A percentile compares a stretch with the other conserved stretches of the same genome.
phyloP scores from a whole-genome alignment of 2,329 filamentous ascomycete genomes.

The Fusarium napiforme region DNA sequence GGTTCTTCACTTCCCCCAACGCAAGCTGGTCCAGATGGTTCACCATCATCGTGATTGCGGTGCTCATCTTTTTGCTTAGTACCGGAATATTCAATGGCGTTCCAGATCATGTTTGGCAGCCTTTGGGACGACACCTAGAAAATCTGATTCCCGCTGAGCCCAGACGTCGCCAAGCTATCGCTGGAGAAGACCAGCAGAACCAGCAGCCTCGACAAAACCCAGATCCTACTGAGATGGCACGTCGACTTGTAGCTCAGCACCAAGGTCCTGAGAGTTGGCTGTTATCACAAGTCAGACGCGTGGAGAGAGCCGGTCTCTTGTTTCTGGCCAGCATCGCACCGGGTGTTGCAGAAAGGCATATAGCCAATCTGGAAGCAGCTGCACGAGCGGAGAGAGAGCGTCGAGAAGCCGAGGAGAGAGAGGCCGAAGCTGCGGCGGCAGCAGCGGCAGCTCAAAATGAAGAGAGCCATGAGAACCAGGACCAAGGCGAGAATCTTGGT shows the following conservation, averaged over 20 bases:
- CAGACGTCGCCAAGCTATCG: conserved; percentile 41
- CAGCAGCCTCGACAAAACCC: conserved; percentile 47
- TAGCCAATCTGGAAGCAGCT: conserved; percentile 66
- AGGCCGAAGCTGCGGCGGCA: conserved; percentile 47
- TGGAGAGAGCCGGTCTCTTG: conserved; percentile 69
- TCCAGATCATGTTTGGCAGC: conserved; percentile 65
- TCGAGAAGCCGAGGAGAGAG: conserved; percentile 53
- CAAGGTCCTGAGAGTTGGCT: conserved; percentile 49
- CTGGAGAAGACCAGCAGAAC: conserved; percentile 25
- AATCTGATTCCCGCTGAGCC: conserved; percentile 65
- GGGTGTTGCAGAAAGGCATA: conserved; percentile 73
- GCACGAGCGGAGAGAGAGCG: conserved; percentile 58
- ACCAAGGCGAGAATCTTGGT: conserved; percentile 9
- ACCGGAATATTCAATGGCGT: conserved; percentile 68
- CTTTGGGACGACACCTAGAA: conserved; percentile 68
- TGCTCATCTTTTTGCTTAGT: conserved; percentile 68
- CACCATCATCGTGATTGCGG: conserved; percentile 63
- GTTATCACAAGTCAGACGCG: conserved; percentile 57
- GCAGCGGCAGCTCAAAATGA: conserved; percentile 40
- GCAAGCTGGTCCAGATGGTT: conserved; percentile 70
- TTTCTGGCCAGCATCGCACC: conserved; percentile 75
- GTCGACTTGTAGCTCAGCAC: conserved; percentile 60
- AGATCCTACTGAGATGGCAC: conserved; percentile 63
- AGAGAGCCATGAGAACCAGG: conserved; percentile 35
- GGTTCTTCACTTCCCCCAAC: conserved; percentile 70